Conservation (phyloP, 1,284 basidiomycete species). For the Meira nashicola region DNA sequence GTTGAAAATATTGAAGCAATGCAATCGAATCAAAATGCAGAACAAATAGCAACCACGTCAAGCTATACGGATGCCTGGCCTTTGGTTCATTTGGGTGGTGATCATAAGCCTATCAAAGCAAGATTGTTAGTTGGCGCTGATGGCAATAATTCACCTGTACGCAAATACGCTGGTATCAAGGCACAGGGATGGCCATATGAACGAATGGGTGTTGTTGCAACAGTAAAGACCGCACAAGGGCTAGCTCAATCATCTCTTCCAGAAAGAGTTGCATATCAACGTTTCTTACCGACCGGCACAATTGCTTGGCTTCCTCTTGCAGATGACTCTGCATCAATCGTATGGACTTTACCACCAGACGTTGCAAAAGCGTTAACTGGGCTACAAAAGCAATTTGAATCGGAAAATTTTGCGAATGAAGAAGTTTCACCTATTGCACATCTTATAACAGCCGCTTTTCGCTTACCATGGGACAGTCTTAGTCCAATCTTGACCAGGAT, state of each 20-base stretch:
- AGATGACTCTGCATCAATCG: slow-evolving; percentile 73
- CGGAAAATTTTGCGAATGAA: slow-evolving; percentile 12
- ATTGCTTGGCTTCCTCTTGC: slow-evolving; percentile 84
- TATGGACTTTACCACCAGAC: slow-evolving; percentile 84
- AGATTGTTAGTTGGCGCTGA: slow-evolving; percentile 79
- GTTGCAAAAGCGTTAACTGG: slow-evolving; percentile 71
- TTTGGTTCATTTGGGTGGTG: not conserved
- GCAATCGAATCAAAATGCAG: slow-evolving; percentile 58
- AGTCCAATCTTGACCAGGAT: slow-evolving; percentile 63
- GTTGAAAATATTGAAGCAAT: slow-evolving; percentile 62
- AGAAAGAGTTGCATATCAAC: slow-evolving; percentile 76
- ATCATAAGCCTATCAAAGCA: slow-evolving; percentile 13
- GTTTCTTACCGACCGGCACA: slow-evolving; percentile 91
- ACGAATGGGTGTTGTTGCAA: slow-evolving; percentile 84
- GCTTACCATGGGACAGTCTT: slow-evolving; percentile 72
- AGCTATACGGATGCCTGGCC: slow-evolving; percentile 40
- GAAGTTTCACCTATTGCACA: slow-evolving; percentile 59
- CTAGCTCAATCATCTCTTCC: not conserved
- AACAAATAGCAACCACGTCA: not conserved
- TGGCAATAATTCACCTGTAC: slow-evolving; percentile 88
- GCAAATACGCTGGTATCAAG: slow-evolving; percentile 76
- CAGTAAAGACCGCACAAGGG: slow-evolving; percentile 57
- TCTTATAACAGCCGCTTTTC: slow-evolving; percentile 88
- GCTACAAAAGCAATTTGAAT: slow-evolving; percentile 56
- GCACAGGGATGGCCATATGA: slow-evolving; percentile 90